Conservation (phyloP, 352 stramenopile genomes). For the Pythium phragmitis region DNA sequence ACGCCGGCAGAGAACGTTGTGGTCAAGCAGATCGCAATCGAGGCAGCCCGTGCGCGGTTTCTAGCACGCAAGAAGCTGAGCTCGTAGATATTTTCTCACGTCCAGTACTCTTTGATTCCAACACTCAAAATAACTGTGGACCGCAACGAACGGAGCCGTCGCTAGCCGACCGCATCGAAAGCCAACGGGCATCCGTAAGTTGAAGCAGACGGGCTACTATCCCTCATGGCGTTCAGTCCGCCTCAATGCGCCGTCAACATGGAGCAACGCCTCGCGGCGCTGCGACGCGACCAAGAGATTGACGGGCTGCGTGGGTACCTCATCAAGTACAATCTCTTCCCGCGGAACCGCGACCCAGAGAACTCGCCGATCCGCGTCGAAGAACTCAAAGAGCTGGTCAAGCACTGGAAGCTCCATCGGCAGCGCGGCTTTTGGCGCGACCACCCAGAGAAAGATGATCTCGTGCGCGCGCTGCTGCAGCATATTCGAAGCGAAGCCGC, state of each 20-base stretch:
- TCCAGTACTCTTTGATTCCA: no score
- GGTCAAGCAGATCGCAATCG: constrained; percentile 10
- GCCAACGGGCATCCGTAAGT: background rate
- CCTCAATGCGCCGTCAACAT: constrained; percentile 86
- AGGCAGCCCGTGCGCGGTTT: constrained; percentile 28
- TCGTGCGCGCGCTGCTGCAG: constrained; percentile 83
- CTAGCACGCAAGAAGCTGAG: constrained; percentile 22
- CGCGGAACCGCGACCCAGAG: constrained; percentile 75
- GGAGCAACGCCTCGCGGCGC: constrained; percentile 75
- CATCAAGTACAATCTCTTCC: constrained; percentile 89
- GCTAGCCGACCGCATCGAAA: no score
- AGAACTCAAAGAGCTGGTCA: constrained; percentile 91
- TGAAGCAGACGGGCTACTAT: background rate
- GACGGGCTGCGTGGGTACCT: constrained; percentile 78
- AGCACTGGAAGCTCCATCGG: constrained; percentile 89
- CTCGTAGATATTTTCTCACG: background rate
- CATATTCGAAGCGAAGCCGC: constrained; percentile 78
- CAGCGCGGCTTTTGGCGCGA: constrained; percentile 90
- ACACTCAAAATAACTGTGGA: no score
- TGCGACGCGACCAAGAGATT: constrained; percentile 83
- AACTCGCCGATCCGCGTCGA: constrained; percentile 87
- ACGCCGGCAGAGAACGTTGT: background rate
- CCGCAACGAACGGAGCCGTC: no score
- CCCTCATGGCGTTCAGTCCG: constrained; percentile 62
- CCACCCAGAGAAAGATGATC: constrained; percentile 88